Base-by-base conservation (phyloP, 306 rosid genomes). In the Quillaja saponaria region DNA sequence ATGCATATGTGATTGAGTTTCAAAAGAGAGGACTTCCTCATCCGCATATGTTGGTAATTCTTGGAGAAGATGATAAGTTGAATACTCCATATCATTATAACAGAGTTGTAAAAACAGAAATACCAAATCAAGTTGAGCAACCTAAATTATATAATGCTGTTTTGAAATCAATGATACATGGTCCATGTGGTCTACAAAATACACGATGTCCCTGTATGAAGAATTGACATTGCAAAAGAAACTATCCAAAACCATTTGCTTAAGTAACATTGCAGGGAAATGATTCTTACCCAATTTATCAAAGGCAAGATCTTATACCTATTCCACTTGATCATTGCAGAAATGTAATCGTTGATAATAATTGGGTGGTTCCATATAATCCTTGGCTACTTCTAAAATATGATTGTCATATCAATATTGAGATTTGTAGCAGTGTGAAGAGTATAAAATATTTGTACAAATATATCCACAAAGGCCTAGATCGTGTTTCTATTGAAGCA, bases 91-190 rank as follows among this genome's bases (percentile, higher is more conserved):
- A 66, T n/a, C 39, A 44, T 25, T 66, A 40, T 55, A 54, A 66
- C 4, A 5, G 5, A 9, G 40, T 38, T 47, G 55, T 55, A 6
- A 18, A 8, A 13, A 33, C 71, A 3, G 46, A 66, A 55, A 42
- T 54, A n/a, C 63, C 63, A 9, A 4, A 40, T 25, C 13, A 31
- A 4, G 6, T n/a, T 8, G 8, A 28, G 1, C 17, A 66, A 7
- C 13, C 44, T 5, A n/a, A 10, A 14, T 35, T 66, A 1, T n/a
- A 21, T 18, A 8, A 33, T 16, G 39, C 5, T n/a, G 55, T 67
- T 0, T 6, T 55, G 3, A 54, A 10, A 44, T 44, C 54, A 21
- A 66, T 42, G 55, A 41, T 53, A 1, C 46, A 54, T 44, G 71
- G 71, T 7, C 63, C 55, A 8, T 38, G 62, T 41, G 53, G 53